phyloP scores from a whole-genome alignment of 345 rosid species.

The Psidium guajava region DNA sequence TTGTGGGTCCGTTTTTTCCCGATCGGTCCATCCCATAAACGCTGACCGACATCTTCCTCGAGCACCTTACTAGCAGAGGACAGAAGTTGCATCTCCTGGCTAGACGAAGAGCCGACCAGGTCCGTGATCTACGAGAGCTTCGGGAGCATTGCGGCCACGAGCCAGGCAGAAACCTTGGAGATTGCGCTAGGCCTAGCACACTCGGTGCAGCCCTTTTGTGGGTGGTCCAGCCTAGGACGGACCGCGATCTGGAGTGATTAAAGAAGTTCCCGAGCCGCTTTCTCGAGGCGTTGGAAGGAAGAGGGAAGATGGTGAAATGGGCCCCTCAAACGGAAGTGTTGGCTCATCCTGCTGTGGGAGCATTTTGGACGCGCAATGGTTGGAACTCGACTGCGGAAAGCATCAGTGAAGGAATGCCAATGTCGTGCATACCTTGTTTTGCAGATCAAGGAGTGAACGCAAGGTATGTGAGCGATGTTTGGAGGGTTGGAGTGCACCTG shows the following conservation, averaged over 20 bases:
- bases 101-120: slow-evolving; percentile 14
- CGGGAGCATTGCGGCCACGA: slow-evolving; percentile 20
- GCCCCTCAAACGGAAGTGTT: slow-evolving; percentile 55
- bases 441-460: slow-evolving; percentile 52
- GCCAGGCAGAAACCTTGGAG: slow-evolving; percentile 7
- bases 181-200: slow-evolving; percentile 19
- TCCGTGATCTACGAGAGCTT: slow-evolving; percentile 32
- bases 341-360: slow-evolving; percentile 41
- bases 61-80: slow-evolving; percentile 14
- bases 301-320: slow-evolving; percentile 56
- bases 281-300: background rate
- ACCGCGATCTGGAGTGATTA: background rate
- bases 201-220: slow-evolving; percentile 10
- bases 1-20: slow-evolving; percentile 9
- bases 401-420: slow-evolving; percentile 49
- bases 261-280: slow-evolving; percentile 8
- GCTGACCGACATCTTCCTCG: slow-evolving; percentile 5
- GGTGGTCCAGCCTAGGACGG: slow-evolving; percentile 19
- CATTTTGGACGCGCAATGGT: slow-evolving; percentile 54
- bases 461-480: slow-evolving; percentile 35
- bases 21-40: slow-evolving; percentile 29
- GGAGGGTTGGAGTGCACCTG: slow-evolving; percentile 45
- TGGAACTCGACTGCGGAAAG: slow-evolving; percentile 72
- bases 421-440: slow-evolving; percentile 61
- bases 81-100: slow-evolving; percentile 19